Evolutionary conservation across 805 yeast genomes (phyloP).

Genomic region (Cyberlindnera xishuangbannaensis): DNA sequence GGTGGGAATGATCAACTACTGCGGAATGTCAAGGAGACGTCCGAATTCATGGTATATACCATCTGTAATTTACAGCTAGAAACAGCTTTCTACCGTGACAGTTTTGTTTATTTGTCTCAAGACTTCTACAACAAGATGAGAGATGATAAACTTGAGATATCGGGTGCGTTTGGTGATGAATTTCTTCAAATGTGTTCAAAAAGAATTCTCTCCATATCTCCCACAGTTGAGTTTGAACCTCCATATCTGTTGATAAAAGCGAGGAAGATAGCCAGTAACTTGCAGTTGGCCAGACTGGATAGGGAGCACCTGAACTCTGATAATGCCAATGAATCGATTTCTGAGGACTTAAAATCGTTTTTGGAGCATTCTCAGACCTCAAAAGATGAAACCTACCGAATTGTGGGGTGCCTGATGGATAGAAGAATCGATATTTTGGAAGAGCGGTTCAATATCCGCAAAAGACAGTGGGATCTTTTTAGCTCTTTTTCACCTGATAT

Average conservation of each 20-base stretch:
- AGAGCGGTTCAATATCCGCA: conserved; percentile 27
- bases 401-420: conserved; percentile 28
- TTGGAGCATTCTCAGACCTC: conserved; percentile 5
- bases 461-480: conserved; percentile 66
- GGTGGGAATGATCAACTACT: conserved; percentile 65
- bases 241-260: conserved; percentile 60
- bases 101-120: conserved; percentile 48
- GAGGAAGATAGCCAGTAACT: conserved; percentile 42
- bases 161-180: conserved; percentile 28
- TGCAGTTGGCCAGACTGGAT: conserved; percentile 22
- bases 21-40: conserved; percentile 65
- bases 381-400: conserved; percentile 25
- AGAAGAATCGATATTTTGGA: conserved; percentile 27
- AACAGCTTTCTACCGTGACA: conserved; percentile 65
- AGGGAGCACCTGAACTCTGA: conserved; percentile 20
- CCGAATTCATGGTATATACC: conserved; percentile 75
- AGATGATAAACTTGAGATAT: conserved; percentile 8
- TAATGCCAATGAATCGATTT: conserved; percentile 6
- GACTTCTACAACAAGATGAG: conserved; percentile 28
- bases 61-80: conserved; percentile 79
- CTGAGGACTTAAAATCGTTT: conserved; percentile 14
- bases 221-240: conserved; percentile 66
- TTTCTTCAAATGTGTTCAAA: conserved; percentile 36
- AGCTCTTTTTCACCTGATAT: conserved; percentile 47
- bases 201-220: conserved; percentile 75